phyloP scores from a whole-genome alignment of 2,329 filamentous ascomycete species.

The Botryotinia narcissicola region DNA sequence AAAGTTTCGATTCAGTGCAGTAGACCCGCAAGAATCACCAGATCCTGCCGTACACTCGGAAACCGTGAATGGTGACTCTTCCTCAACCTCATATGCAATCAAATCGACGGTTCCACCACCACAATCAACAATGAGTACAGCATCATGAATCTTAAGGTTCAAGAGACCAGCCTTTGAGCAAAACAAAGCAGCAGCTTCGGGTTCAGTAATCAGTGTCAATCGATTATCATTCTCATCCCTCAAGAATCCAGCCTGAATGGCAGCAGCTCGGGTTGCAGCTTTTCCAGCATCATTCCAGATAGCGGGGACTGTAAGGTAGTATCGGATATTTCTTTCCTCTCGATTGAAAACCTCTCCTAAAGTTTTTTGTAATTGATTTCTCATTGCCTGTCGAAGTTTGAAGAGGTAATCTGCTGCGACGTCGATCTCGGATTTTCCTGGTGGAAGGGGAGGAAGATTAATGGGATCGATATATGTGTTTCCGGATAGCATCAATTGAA shows the following conservation, averaged over 20 bases:
- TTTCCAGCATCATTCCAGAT: slow-evolving; percentile 99
- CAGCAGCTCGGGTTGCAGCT: slow-evolving; percentile 90
- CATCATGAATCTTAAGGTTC: slow-evolving; percentile 96
- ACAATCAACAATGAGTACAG: slow-evolving; percentile 97
- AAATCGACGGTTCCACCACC: slow-evolving; percentile 98
- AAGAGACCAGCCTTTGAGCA: slow-evolving; percentile 95
- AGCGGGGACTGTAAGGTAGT: slow-evolving; percentile 97
- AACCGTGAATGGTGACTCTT: slow-evolving; percentile 94
- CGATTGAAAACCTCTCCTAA: slow-evolving; percentile 96
- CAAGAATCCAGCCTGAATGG: slow-evolving; percentile 94
- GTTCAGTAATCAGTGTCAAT: slow-evolving; percentile 90
- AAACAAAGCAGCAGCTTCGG: slow-evolving; percentile 95
- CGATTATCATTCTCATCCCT: slow-evolving; percentile 97
- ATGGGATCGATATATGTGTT: slow-evolving; percentile 99
- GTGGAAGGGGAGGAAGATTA: slow-evolving; percentile 93
- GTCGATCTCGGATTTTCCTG: slow-evolving; percentile 98
- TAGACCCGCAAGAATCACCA: slow-evolving; percentile 97
- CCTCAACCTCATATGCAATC: slow-evolving; percentile 98
- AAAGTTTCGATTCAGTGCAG: slow-evolving; percentile 95
- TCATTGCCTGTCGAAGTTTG: slow-evolving; percentile 96
- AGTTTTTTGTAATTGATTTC: slow-evolving; percentile 91
- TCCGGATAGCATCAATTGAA: slow-evolving; percentile 96
- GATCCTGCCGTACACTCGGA: slow-evolving; percentile 96
- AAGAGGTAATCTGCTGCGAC: slow-evolving; percentile 99
- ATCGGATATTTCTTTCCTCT: slow-evolving; percentile 96